phyloP scores from a whole-genome alignment of 345 rosid genomes.

The Kernera saxatilis region DNA sequence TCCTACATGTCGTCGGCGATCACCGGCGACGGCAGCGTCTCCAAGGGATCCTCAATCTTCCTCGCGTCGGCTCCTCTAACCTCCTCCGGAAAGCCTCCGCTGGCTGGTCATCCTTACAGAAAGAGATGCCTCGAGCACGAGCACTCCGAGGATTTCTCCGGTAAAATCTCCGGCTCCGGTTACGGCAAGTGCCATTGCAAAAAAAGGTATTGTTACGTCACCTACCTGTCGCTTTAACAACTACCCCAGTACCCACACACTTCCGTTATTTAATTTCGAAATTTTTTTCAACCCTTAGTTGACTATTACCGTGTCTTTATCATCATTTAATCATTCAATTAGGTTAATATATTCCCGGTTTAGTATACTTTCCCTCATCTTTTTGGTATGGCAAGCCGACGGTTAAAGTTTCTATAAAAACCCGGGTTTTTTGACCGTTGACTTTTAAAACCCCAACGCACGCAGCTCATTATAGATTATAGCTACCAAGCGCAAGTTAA shows the following conservation, averaged over 20 bases:
- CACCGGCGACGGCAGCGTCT: conserved; percentile 93
- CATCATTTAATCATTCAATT: background rate
- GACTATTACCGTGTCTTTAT: conserved; percentile 1
- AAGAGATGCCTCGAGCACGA: conserved; percentile 71
- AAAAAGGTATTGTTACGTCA: conserved; percentile 52
- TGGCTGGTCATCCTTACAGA: conserved; percentile 50
- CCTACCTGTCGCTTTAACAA: conserved; percentile 18
- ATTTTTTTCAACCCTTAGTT: background rate
- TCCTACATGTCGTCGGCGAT: conserved; percentile 82
- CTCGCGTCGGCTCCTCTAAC: conserved; percentile 34
- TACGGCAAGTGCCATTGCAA: conserved; percentile 84
- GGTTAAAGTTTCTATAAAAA: background rate
- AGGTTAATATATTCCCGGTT: background rate
- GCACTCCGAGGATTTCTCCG: conserved; percentile 50
- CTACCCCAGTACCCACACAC: background rate
- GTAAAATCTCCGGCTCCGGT: conserved; percentile 56
- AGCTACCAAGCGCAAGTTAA: background rate
- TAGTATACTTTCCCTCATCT: background rate
- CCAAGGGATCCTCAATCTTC: conserved; percentile 71
- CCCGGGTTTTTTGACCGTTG: background rate
- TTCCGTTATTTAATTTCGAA: conserved; percentile 1
- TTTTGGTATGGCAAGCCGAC: background rate
- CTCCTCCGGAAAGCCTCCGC: conserved; percentile 74
- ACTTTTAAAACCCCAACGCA: background rate
- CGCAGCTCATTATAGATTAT: background rate